Evolutionary conservation across 306 rosid genomes (phyloP), one percentile per base, ranked within the genome.

Genomic region (Parietaria judaica): DNA sequence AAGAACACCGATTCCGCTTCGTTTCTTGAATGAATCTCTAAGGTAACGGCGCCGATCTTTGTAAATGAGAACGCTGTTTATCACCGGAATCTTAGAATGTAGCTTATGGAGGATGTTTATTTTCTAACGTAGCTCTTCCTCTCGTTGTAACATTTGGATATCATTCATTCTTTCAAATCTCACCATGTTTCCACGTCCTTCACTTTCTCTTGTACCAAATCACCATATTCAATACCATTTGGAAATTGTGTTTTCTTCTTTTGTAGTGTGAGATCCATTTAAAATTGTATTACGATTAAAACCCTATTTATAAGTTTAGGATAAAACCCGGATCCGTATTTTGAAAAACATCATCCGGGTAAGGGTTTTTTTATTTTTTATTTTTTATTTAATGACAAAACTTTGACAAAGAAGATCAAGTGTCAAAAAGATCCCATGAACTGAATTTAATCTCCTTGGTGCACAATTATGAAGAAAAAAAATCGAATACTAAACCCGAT

Each of bases 1-100:
- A 54, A 51, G 57, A 34, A 51, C 36, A 23, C 41, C 11, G 46
- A 23, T 48, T 14, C 41, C 44, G 34, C 53, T 4, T 48, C 51
- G 55, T 63, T 70, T 56, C 66, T 53, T 62, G 55, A 36, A 76
- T 70, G 73, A 65, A 69, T 50, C 74, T 66, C 72, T 11, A 49
- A 31, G 56, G 57, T 64, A 54, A 56, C 61, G 11, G 13, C 31
- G 14, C n/a, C 48, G 69, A 72, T 68, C 50, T 66, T 56, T 70
- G 85, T 70, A 63, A 64, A 66, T 73, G 77, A 70, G 74, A 60
- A 41, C 45, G 9, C 10, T 49, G 9, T 2, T 49, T 49, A 49
- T 4, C 53, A 49, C 53, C 5, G 1, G 50, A 15, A 46, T 49
- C 68, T 45, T 61, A 67, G 60, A 35, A 11, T 74, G 70, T 64